Evolutionary conservation across 371 early-diverging fungal species (phyloP).

Genomic region (Amoeboradix gromovi): DNA sequence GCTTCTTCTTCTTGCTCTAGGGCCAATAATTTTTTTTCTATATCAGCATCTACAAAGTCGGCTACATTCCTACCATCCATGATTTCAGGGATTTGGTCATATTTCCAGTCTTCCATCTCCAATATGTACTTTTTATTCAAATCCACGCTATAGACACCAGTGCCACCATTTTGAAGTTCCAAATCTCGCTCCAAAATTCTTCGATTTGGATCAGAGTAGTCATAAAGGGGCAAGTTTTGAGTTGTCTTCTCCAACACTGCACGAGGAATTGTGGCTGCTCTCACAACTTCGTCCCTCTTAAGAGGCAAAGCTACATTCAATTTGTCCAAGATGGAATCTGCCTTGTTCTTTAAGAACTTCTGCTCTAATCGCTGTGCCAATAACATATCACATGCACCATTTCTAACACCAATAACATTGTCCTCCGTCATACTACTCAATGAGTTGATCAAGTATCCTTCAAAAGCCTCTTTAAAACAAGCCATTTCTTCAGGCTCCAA

Average conservation of each 20-base stretch:
- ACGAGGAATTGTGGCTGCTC: background rate
- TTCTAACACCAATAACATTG: constrained; percentile 82
- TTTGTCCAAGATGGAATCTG: constrained; percentile 68
- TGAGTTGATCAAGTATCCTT: constrained; percentile 1
- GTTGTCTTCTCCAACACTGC: background rate
- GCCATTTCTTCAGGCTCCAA: constrained; percentile 37
- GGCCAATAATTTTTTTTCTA: constrained; percentile 73
- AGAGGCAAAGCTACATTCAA: constrained; percentile 68
- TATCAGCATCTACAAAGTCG: constrained; percentile 95
- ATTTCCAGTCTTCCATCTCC: constrained; percentile 69
- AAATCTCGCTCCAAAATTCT: constrained; percentile 53
- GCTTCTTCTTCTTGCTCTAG: constrained; percentile 90
- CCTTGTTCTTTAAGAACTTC: constrained; percentile 63
- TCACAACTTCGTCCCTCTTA: constrained; percentile 42
- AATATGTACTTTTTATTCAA: constrained; percentile 54
- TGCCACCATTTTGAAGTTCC: constrained; percentile 63
- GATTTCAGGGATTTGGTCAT: constrained; percentile 96
- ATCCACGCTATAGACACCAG: constrained; percentile 80
- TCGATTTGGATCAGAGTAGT: constrained; percentile 48
- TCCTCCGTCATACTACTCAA: constrained; percentile 70
- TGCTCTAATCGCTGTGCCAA: constrained; percentile 69
- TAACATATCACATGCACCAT: constrained; percentile 70
- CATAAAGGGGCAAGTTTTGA: constrained; percentile 31
- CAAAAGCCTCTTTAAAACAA: constrained; percentile 7
- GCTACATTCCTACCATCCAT: constrained; percentile 97